Percentiles rank a stretch among this genome's conserved stretches.
These are phyloP conservation scores for Phytophthora pisi DNA, from an alignment of 352 stramenopile species.

Conservation along the genomic window DNA sequence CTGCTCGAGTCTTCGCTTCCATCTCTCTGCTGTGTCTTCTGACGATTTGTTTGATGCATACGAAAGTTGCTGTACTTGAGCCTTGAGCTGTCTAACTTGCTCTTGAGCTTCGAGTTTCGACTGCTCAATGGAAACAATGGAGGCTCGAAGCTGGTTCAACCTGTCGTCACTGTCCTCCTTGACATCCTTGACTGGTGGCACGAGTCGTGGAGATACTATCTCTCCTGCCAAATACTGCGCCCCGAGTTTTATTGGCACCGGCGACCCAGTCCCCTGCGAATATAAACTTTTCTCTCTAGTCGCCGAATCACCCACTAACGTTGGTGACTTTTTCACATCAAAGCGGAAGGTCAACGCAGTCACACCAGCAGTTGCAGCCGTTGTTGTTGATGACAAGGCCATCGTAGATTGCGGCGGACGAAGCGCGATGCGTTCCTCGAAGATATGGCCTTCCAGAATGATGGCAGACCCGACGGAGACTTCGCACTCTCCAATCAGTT, in stretches of 20 bases:
- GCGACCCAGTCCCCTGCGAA: constrained; percentile 10
- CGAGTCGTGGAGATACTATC: constrained; percentile 22
- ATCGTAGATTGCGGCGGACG: constrained; percentile 28
- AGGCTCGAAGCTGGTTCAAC: constrained; percentile 33
- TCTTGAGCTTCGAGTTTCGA: constrained; percentile 58
- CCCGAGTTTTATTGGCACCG: constrained; percentile 28
- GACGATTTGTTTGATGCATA: constrained; percentile 18
- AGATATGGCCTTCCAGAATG: constrained; percentile 70
- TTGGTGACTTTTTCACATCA: constrained; percentile 52
- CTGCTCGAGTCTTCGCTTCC: constrained; percentile 66
- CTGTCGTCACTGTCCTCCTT: constrained; percentile 20
- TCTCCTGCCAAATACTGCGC: constrained; percentile 37
- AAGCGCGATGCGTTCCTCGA: constrained; percentile 68
- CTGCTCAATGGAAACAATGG: constrained; percentile 34
- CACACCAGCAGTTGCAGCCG: constrained; percentile 34
- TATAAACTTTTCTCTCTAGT: neutral
- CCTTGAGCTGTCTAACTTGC: constrained; percentile 48
- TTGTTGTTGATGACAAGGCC: neutral
- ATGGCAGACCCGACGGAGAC: constrained; percentile 77
- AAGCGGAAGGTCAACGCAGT: constrained; percentile 65
- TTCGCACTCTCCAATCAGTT: constrained; percentile 75
- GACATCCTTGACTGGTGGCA: constrained; percentile 1
- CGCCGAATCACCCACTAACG: neutral
- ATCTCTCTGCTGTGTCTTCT: constrained; percentile 44
- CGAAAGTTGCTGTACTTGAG: constrained; percentile 49